Evolutionary conservation across 164 flowering plant species (phyloP), one percentile per base, ranked within the genome.

Genomic region (Annona squamosa): DNA sequence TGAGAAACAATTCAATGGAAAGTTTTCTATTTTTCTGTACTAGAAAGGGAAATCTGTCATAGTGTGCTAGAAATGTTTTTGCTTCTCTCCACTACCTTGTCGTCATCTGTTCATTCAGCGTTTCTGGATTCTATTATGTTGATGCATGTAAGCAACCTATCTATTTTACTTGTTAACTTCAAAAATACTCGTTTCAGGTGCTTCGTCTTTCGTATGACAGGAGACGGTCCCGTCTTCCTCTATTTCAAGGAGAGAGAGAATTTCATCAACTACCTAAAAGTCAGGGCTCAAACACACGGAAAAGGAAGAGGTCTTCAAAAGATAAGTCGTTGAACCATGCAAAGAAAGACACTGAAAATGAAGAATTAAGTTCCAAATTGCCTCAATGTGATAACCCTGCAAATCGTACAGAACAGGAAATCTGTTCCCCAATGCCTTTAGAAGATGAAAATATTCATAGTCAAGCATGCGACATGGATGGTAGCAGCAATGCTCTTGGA

Each of bases 171-270:
- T 42, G 68, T 26, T 26, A 46, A 42, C 63, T 10, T 69, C 59
- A 56, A 69, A 47, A 65, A 65, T 81, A 47, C 41, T 64, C 13
- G 16, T 74, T 84, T 77, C 85, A 94, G 98, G 99, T 94, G 67
- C 97, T 91, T 77, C 91, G 90, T 74, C 85, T 86, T 48, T 89
- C 84, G 77, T 73, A 86, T 80, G 92, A 86, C 78, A 91, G 81
- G 81, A 77, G 82, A 70, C 85, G 71, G 18, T 79, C 80, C 41
- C 81, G 84, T 52, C 82, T 81, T 71, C 74, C 77, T 42, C 76
- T 83, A 77, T 76, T 76, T 74, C 74, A 69, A 42, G 79, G 77
- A 73, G 79, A 71, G 46, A 72, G 72, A 42, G 83, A 72, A 46
- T 26, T 44, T 75, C 68, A 68, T 68, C 57, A 69, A 18, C 61